Percentiles rank a stretch among this genome's conserved stretches.
phyloP scores from a whole-genome alignment of 306 rosid species.

The Vachellia collinsii region DNA sequence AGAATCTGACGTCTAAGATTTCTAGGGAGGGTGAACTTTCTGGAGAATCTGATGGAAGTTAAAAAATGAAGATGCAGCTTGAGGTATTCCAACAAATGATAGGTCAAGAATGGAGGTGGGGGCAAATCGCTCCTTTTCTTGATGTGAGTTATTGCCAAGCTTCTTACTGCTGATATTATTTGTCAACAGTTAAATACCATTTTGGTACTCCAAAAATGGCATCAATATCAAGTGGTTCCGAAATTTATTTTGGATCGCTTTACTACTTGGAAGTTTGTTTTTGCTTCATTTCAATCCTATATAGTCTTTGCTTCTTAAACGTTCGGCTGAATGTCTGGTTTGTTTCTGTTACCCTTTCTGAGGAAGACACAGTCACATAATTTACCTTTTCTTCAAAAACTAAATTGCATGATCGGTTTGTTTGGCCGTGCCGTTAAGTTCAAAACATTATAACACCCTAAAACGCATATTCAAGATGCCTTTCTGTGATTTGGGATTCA shows the following conservation, averaged over 20 bases:
- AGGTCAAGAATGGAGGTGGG: constrained; percentile 51
- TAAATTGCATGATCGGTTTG: constrained; percentile 28
- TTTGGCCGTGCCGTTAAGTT: not conserved
- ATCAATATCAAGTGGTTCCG: not conserved
- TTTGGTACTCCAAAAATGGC: not conserved
- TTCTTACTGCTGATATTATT: not conserved
- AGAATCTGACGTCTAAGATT: constrained; percentile 58
- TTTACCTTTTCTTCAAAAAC: not conserved
- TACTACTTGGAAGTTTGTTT: not conserved
- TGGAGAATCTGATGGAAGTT: constrained; percentile 47
- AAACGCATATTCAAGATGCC: not conserved
- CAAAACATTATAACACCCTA: constrained; percentile 8
- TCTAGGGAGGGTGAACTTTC: constrained; percentile 44
- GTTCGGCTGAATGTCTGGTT: not conserved
- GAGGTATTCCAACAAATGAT: constrained; percentile 39
- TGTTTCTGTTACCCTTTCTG: not conserved
- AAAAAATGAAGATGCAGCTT: constrained; percentile 38
- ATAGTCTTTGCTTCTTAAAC: not conserved
- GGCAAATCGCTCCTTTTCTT: constrained; percentile 50
- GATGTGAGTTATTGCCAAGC: constrained; percentile 59
- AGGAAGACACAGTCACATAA: not conserved
- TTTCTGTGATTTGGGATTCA: constrained; percentile 14
- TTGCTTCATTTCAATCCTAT: not conserved
- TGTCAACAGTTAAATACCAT: not conserved
- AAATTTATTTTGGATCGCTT: not conserved